These are phyloP conservation scores for Globisporangium polare DNA, from an alignment of 352 stramenopile species.

Conservation along the genomic window DNA sequence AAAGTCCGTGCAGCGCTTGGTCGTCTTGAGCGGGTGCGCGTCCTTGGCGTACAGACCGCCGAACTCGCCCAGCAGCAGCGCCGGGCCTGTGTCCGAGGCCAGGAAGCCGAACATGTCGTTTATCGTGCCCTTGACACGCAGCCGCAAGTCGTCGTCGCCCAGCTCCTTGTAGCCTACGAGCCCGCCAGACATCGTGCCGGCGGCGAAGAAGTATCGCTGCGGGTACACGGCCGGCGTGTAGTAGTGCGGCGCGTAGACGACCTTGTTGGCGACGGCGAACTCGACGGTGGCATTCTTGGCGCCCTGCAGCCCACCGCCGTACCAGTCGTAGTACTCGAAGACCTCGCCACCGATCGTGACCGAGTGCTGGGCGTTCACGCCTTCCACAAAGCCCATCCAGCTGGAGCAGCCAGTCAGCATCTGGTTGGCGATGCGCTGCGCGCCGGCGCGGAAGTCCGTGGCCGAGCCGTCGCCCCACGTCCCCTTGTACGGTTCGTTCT, in stretches of 20 bases:
- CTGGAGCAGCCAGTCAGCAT: constrained; percentile 32
- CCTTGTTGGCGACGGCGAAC: constrained; percentile 22
- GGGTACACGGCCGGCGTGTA: constrained; percentile 32
- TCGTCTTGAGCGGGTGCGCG: constrained; percentile 26
- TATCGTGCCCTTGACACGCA: constrained; percentile 23
- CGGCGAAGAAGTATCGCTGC: constrained; percentile 25
- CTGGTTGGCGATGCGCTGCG: constrained; percentile 23
- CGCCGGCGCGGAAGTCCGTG: constrained; percentile 24
- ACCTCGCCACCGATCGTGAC: constrained; percentile 23
- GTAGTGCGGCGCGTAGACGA: constrained; percentile 36
- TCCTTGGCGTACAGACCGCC: constrained; percentile 28
- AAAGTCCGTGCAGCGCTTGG: constrained; percentile 27
- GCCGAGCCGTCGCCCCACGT: constrained; percentile 26
- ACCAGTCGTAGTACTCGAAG: constrained; percentile 37
- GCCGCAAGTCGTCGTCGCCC: constrained; percentile 18
- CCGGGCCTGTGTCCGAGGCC: constrained; percentile 16
- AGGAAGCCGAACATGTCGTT: constrained; percentile 41
- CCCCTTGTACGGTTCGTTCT: constrained; percentile 32
- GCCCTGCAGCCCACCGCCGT: constrained; percentile 28
- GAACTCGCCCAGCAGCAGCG: constrained; percentile 32
- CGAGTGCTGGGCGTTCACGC: constrained; percentile 22
- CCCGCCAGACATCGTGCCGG: constrained; percentile 9
- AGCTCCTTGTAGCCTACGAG: constrained; percentile 25
- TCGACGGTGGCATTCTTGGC: constrained; percentile 19
- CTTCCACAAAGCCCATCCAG: constrained; percentile 39